Percentiles rank a stretch among this genome's conserved stretches.
Evolutionary conservation across 2,329 filamentous ascomycete genomes (phyloP).

Genomic region (Calonectria pseudoturangicola): DNA sequence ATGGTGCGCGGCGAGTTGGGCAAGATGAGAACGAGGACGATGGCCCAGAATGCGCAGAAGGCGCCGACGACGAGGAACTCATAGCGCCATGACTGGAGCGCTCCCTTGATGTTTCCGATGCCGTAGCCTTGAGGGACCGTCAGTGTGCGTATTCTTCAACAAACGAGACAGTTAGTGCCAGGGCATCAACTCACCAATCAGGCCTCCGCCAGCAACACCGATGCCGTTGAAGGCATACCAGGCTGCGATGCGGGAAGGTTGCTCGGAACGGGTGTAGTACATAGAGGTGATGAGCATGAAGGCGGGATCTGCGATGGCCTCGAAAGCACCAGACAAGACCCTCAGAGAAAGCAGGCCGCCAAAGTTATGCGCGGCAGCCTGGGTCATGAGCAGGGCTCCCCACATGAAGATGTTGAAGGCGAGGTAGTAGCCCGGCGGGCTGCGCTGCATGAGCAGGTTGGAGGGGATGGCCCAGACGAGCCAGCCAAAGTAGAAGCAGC

Average conservation of each 20-base stretch:
- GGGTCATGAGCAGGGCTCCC: slow-evolving; percentile 67
- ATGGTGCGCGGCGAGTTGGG: slow-evolving; percentile 75
- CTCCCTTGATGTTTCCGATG: slow-evolving; percentile 75
- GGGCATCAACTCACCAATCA: slow-evolving; percentile 56
- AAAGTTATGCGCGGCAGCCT: slow-evolving; percentile 75
- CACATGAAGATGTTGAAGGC: slow-evolving; percentile 73
- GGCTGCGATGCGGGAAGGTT: slow-evolving; percentile 75
- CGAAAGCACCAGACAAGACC: slow-evolving; percentile 78
- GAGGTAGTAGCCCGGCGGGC: slow-evolving; percentile 61
- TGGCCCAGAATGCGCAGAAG: slow-evolving; percentile 75
- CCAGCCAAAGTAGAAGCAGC: slow-evolving; percentile 62
- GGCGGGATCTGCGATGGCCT: slow-evolving; percentile 68
- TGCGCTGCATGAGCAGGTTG: slow-evolving; percentile 58
- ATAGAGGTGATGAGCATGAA: slow-evolving; percentile 80
- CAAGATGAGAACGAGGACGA: slow-evolving; percentile 73
- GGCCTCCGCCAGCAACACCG: slow-evolving; percentile 74
- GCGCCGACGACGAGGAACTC: slow-evolving; percentile 80
- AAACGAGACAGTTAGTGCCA: background rate
- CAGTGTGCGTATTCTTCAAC: background rate
- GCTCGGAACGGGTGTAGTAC: slow-evolving; percentile 79
- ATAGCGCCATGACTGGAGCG: slow-evolving; percentile 78
- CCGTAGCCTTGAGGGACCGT: slow-evolving; percentile 65
- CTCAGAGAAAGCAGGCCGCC: slow-evolving; percentile 72
- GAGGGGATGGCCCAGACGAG: slow-evolving; percentile 60
- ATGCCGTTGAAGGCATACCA: slow-evolving; percentile 77